Conservation (phyloP, 139 green algal species). For the Chlorella sp. region DNA sequence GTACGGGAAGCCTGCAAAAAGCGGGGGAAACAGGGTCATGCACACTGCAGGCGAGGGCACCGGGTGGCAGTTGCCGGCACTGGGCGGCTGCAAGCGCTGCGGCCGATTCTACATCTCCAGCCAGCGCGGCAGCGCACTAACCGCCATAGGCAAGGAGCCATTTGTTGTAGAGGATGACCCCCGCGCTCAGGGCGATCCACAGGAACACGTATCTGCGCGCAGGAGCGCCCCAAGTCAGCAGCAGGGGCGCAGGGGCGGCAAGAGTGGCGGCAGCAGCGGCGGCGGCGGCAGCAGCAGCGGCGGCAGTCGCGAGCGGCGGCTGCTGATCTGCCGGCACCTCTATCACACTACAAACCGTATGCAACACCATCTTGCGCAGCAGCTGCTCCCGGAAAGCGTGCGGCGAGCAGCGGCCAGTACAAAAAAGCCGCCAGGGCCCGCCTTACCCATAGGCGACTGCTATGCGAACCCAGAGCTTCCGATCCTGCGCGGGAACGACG, state of each 20-base stretch:
- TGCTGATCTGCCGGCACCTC: not conserved
- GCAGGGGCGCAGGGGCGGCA: too few species aligned
- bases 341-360: not conserved
- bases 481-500: not conserved
- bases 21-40: not conserved
- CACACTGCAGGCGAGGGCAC: not conserved
- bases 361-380: not conserved
- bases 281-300: not conserved
- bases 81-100: not conserved
- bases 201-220: constrained; percentile 29
- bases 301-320: not conserved
- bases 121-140: not conserved
- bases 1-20: constrained; percentile 78
- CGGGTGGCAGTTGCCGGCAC: too few species aligned
- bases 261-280: not conserved
- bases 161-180: constrained; percentile 72
- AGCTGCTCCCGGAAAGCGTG: not conserved
- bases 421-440: too few species aligned
- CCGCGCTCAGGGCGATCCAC: constrained; percentile 33
- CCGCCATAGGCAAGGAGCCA: constrained; percentile 65
- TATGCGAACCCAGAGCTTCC: not conserved
- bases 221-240: too few species aligned
- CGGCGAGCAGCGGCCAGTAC: not conserved
- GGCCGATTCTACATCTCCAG: not conserved
- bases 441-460: constrained; percentile 17